phyloP scores from a whole-genome alignment of 2,329 filamentous ascomycete genomes.

The Colletotrichum neosansevieriae region DNA sequence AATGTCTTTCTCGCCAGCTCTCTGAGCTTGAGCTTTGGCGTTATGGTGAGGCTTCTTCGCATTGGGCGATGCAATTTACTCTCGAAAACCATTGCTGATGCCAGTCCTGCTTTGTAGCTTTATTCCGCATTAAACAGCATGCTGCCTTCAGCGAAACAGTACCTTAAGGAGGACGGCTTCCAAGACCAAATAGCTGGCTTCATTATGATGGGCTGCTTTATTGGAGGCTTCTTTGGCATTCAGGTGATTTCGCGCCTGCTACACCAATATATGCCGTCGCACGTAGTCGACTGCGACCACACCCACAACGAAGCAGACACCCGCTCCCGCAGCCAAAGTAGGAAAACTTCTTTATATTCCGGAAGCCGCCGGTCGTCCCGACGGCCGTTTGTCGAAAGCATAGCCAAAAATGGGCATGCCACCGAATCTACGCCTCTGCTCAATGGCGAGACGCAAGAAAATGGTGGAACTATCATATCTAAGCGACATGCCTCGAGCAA shows the following conservation, averaged over 20 bases:
- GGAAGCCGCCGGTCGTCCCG: slow-evolving; percentile 47
- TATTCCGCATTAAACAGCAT: slow-evolving; percentile 95
- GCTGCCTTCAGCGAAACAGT: slow-evolving; percentile 86
- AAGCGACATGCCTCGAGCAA: slow-evolving; percentile 47
- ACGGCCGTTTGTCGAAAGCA: slow-evolving; percentile 41
- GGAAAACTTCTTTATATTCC: slow-evolving; percentile 35
- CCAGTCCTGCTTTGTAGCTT: slow-evolving; percentile 65
- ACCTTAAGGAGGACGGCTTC: slow-evolving; percentile 78
- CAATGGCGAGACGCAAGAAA: slow-evolving; percentile 44
- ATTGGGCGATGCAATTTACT: not conserved
- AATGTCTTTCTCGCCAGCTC: slow-evolving; percentile 89
- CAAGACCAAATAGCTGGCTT: slow-evolving; percentile 75
- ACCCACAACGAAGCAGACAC: slow-evolving; percentile 63
- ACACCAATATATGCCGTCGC: slow-evolving; percentile 80
- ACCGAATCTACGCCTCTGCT: slow-evolving; percentile 65
- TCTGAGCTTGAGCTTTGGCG: slow-evolving; percentile 91
- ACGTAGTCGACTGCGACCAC: slow-evolving; percentile 85
- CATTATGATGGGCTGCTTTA: slow-evolving; percentile 76
- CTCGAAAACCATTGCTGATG: slow-evolving; percentile 1
- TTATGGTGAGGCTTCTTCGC: slow-evolving; percentile 77
- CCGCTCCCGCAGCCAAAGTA: slow-evolving; percentile 40
- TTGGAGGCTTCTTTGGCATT: slow-evolving; percentile 80
- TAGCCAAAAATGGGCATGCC: slow-evolving; percentile 41
- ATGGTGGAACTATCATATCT: slow-evolving; percentile 44
- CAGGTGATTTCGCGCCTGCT: slow-evolving; percentile 78